Conservation (phyloP, 129 eudicot genomes). For the Arctium lappa region DNA sequence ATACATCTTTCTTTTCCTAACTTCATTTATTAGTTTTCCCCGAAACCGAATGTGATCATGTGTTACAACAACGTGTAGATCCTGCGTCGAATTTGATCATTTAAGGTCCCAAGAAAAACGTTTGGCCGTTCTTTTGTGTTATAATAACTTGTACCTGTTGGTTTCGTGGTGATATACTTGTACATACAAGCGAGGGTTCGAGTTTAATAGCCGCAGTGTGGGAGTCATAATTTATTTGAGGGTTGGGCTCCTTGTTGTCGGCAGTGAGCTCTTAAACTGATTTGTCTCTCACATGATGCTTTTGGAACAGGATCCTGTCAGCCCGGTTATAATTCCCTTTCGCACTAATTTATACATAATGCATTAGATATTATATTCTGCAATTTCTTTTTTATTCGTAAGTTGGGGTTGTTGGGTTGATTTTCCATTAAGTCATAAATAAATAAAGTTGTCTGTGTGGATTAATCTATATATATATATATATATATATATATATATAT, state of each 20-base stretch:
- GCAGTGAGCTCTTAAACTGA: too few species aligned
- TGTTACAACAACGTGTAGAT: slow-evolving; percentile 3
- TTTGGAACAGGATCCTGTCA: too few species aligned
- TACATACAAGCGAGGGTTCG: background rate
- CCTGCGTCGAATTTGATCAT: background rate
- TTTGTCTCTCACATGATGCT: background rate
- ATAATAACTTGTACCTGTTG: background rate
- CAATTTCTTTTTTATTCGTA: too few species aligned
- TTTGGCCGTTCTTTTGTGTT: background rate
- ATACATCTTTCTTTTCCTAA: slow-evolving; percentile 4
- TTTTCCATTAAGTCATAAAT: too few species aligned
- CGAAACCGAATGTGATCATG: slow-evolving; percentile 4
- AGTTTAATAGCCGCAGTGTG: background rate
- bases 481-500: too few species aligned
- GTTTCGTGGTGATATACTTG: background rate
- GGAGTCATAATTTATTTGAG: background rate
- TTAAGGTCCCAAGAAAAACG: background rate
- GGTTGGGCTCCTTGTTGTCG: background rate
- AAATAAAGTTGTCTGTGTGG: background rate
- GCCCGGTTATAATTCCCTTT: background rate
- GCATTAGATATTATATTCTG: background rate
- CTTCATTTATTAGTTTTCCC: slow-evolving; percentile 15
- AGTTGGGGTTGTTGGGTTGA: background rate
- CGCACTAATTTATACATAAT: background rate
- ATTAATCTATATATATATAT: too few species aligned